These are phyloP conservation scores for Straminergon stramineum DNA, from an alignment of 225 moss, liverwort and hornwort genomes.

Conservation along the genomic window DNA sequence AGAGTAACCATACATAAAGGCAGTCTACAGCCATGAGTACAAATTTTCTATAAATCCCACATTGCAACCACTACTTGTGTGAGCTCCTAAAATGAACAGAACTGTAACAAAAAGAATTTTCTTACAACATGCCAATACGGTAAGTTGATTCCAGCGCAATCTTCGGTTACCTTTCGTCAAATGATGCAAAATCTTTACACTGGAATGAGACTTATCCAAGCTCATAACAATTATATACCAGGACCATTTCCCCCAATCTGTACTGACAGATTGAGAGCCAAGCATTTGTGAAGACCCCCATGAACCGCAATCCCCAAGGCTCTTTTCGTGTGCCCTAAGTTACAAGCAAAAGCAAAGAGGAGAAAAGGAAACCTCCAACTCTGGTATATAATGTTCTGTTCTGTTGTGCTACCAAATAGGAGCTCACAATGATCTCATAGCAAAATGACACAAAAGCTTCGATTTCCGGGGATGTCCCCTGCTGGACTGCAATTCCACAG, in stretches of 20 bases:
- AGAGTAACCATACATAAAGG: neutral
- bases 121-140: neutral
- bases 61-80: neutral
- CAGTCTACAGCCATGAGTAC: neutral
- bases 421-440: neutral
- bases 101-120: neutral
- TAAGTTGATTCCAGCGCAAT: neutral
- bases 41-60: no score
- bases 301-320: neutral
- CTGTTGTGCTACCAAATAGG: neutral
- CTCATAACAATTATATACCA: neutral
- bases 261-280: neutral
- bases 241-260: neutral
- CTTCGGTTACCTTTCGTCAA: neutral
- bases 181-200: neutral
- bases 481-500: slow-evolving; percentile 44
- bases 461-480: slow-evolving; percentile 41
- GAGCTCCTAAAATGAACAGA: neutral
- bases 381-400: neutral
- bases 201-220: neutral
- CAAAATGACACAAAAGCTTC: slow-evolving; percentile 66
- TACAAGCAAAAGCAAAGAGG: neutral
- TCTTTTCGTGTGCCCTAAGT: neutral
- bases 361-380: neutral
- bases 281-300: neutral